Percentiles rank a stretch among this genome's conserved stretches.
phyloP scores from a whole-genome alignment of 1,139 yeast species.

The Meyerozyma sp. region DNA sequence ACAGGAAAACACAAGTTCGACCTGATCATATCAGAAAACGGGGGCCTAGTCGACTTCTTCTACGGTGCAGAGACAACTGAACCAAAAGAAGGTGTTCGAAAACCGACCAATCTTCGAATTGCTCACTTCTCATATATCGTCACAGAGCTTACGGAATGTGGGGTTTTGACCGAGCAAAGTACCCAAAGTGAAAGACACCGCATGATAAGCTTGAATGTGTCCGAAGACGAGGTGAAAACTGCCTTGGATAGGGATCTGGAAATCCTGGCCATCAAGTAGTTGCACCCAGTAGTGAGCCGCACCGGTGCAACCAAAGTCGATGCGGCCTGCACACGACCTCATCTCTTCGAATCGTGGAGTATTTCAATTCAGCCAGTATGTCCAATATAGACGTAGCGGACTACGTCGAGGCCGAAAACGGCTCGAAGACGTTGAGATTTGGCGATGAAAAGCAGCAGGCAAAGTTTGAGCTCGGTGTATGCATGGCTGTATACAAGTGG shows the following conservation, averaged over 20 bases:
- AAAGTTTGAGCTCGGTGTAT: constrained; percentile 87
- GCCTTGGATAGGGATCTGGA: constrained; percentile 54
- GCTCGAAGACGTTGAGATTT: constrained; percentile 41
- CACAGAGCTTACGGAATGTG: constrained; percentile 71
- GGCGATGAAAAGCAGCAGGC: constrained; percentile 66
- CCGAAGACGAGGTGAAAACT: constrained; percentile 62
- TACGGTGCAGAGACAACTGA: constrained; percentile 16
- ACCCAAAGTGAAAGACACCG: constrained; percentile 64
- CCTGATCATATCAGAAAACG: constrained; percentile 7
- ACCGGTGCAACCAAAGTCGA: background rate
- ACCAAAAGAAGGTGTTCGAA: constrained; percentile 6
- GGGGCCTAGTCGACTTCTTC: constrained; percentile 21
- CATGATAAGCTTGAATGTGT: constrained; percentile 57
- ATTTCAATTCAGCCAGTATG: constrained; percentile 11
- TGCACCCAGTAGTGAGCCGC: background rate
- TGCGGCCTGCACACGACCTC: constrained; percentile 1
- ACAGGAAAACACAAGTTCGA: constrained; percentile 15
- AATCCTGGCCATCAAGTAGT: constrained; percentile 5
- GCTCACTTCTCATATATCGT: constrained; percentile 48
- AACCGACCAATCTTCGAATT: constrained; percentile 26
- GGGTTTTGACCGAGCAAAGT: constrained; percentile 64
- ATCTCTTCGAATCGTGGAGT: background rate
- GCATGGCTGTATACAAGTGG: constrained; percentile 87
- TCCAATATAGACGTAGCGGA: constrained; percentile 40
- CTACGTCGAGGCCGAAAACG: constrained; percentile 38